phyloP scores from a whole-genome alignment of 2,329 filamentous ascomycete species.

The Ilyonectria sp. region DNA sequence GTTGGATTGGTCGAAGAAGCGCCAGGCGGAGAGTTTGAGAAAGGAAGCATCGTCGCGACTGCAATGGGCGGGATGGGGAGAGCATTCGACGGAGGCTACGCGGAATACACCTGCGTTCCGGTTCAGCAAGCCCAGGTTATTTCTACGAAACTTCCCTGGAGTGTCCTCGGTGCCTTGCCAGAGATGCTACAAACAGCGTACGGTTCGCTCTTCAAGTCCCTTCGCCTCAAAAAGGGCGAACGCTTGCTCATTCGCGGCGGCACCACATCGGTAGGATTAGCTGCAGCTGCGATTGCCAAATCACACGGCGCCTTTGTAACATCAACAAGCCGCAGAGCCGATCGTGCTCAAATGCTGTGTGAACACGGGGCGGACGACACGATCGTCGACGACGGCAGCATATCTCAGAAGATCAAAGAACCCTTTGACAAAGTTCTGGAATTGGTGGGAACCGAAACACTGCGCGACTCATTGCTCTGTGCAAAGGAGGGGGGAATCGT shows the following conservation, averaged over 20 bases:
- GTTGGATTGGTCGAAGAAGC: background rate
- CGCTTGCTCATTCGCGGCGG: background rate
- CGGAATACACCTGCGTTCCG: background rate
- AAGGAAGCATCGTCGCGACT: background rate
- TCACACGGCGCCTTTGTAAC: background rate
- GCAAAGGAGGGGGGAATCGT: slow-evolving; percentile 10
- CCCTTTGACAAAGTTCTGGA: background rate
- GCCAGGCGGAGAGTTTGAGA: background rate
- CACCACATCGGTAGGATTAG: background rate
- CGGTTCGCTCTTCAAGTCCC: background rate
- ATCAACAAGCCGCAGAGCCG: background rate
- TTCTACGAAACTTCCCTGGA: background rate
- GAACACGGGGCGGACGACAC: background rate
- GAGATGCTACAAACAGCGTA: slow-evolving; percentile 5
- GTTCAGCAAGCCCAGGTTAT: background rate
- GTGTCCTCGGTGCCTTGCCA: background rate
- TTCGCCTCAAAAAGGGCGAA: background rate
- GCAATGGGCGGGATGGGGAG: background rate
- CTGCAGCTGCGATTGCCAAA: background rate
- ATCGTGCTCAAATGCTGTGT: background rate
- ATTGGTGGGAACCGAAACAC: slow-evolving; percentile 6
- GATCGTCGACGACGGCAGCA: background rate
- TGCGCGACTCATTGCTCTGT: slow-evolving; percentile 12
- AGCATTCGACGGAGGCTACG: background rate
- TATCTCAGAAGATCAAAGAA: background rate